These are phyloP conservation scores for Tolypocladium cylindrosporum DNA, from an alignment of 2,329 filamentous ascomycete species.

Conservation along the genomic window DNA sequence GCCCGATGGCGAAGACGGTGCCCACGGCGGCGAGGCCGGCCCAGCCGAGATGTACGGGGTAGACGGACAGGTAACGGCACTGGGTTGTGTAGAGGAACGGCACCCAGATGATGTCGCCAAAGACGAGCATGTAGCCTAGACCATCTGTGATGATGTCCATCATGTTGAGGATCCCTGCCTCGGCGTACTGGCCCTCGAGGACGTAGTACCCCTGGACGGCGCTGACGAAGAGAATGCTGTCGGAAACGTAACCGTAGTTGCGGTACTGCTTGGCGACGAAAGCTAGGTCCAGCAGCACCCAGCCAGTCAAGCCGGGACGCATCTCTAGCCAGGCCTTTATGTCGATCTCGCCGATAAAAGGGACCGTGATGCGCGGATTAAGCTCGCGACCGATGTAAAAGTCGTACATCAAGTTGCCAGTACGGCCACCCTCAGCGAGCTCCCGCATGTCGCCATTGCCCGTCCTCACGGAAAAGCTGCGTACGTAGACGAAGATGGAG, in stretches of 20 bases:
- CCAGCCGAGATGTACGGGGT: slow-evolving; percentile 65
- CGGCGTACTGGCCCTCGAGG: slow-evolving; percentile 74
- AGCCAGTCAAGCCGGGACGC: slow-evolving; percentile 76
- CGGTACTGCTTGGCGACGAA: slow-evolving; percentile 82
- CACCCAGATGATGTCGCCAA: slow-evolving; percentile 84
- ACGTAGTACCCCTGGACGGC: slow-evolving; percentile 70
- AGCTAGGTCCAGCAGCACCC: slow-evolving; percentile 71
- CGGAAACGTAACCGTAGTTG: slow-evolving; percentile 67
- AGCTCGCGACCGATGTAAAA: slow-evolving; percentile 95
- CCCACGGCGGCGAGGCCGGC: slow-evolving; percentile 53
- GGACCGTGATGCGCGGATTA: slow-evolving; percentile 71
- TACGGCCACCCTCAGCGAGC: slow-evolving; percentile 67
- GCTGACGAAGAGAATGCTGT: slow-evolving; percentile 71
- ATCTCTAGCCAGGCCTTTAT: slow-evolving; percentile 83
- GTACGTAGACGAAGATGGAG: slow-evolving; percentile 65
- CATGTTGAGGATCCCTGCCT: slow-evolving; percentile 74
- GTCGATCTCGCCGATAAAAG: slow-evolving; percentile 72
- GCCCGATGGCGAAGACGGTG: slow-evolving; percentile 56
- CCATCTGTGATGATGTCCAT: slow-evolving; percentile 89
- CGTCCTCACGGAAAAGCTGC: slow-evolving; percentile 66
- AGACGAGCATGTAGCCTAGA: slow-evolving; percentile 85
- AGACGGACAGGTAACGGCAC: slow-evolving; percentile 69
- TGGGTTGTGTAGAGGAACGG: slow-evolving; percentile 80
- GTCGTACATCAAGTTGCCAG: slow-evolving; percentile 78
- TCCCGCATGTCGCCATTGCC: slow-evolving; percentile 62